These are phyloP conservation scores for Leccinum disarticulatum DNA, from an alignment of 768 basidiomycete species.

Conservation along the genomic window DNA sequence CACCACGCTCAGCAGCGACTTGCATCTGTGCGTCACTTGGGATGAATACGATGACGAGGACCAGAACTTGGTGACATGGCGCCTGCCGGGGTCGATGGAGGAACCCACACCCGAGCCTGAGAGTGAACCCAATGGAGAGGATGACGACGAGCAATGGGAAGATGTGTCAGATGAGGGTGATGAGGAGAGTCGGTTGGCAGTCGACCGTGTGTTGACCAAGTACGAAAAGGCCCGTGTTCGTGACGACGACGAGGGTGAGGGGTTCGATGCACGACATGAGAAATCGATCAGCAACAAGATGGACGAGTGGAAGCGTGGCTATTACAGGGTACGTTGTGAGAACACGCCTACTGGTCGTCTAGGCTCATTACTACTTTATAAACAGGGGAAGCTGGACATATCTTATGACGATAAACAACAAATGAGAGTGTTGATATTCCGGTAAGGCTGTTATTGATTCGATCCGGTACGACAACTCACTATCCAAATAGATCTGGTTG, in stretches of 20 bases:
- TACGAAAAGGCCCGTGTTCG: constrained; percentile 82
- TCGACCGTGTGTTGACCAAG: constrained; percentile 82
- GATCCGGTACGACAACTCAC: not conserved
- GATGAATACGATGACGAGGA: constrained; percentile 90
- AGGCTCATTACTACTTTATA: constrained; percentile 12
- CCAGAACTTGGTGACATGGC: constrained; percentile 69
- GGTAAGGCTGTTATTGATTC: constrained; percentile 37
- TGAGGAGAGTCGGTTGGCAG: constrained; percentile 68
- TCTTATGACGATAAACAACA: constrained; percentile 67
- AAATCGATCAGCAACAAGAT: constrained; percentile 75
- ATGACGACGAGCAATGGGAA: constrained; percentile 51
- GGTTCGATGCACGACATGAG: constrained; percentile 80
- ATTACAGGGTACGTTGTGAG: constrained; percentile 80
- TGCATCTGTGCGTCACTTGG: constrained; percentile 84
- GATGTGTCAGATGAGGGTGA: constrained; percentile 57
- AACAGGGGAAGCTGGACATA: constrained; percentile 83
- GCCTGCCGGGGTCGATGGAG: constrained; percentile 50
- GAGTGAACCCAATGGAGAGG: constrained; percentile 39
- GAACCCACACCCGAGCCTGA: constrained; percentile 35
- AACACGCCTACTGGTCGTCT: not conserved
- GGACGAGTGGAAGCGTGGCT: constrained; percentile 87
- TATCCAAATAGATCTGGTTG: constrained; percentile 47
- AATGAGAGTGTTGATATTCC: constrained; percentile 69
- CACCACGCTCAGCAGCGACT: constrained; percentile 65
- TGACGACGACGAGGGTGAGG: constrained; percentile 68